Evolutionary conservation across 257 asterid genomes (phyloP), one percentile per base, ranked within the genome.

Genomic region (Lycium barbarum): DNA sequence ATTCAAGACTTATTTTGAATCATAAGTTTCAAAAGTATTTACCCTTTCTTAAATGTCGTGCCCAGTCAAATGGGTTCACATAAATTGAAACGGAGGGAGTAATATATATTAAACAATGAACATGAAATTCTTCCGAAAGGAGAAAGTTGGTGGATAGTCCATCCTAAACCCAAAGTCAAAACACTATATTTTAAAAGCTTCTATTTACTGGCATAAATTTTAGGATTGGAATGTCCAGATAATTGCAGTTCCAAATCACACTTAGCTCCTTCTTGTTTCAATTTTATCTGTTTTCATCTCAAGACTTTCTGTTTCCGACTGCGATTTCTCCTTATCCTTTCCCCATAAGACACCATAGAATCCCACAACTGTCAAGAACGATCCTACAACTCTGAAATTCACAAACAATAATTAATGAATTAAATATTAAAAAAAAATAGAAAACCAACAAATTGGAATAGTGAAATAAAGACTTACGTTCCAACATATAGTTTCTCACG

Each of bases 341-440:
- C 96, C 98, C 98, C 96, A 93, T 2, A 93, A 86, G 3, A 93
- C 98, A 59, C 93, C 90, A 36, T 93, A 93, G 1, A 93, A 91
- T 61, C 98, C 98, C 88, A 87, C 9, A 1, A 93, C 94, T 58
- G 94, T 93, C 78, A 92, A 61, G 9, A 87, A 66, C 2, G 98
- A 93, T 22, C 98, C 98, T 17, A 71, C 91, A 79, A 92, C 87
- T 33, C 97, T 94, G 90, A 83, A 79, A 54, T 65, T 15, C 18
- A 22, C 22, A 12, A 65, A 70, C 13, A 55, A 53, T 14, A 70
- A 7, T 22, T 3, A 7, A 22, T 3, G 4, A 20, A 9, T 26
- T 26, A 66, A 10, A 2, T 35, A 7, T 9, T 40, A 3, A 40
- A 66, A 66, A 8, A 66, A 66, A 55, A 47, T 54, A 15, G 55